Base-by-base conservation (phyloP, 2,329 filamentous ascomycete species). In the Cytospora schulzeri region DNA sequence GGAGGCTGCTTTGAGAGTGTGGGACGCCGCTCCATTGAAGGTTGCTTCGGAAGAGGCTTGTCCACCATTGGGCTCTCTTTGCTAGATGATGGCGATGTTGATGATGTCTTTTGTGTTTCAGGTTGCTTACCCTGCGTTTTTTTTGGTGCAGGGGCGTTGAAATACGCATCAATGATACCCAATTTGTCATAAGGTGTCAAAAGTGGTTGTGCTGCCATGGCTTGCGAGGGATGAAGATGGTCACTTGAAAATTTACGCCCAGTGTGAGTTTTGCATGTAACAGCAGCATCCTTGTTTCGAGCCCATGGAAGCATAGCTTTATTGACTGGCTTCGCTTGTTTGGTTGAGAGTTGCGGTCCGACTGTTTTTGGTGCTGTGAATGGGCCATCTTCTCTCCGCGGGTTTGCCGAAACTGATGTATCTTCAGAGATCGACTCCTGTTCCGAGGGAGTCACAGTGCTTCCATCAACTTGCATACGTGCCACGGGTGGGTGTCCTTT, bases 131-230 rank as follows among this genome's bases (percentile, higher is more conserved):
- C 28, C 22, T 57, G 50, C 11, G 55, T 14, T 38, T 55, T 35
- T 9, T 50, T 15, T 4, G 55, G 33, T 8, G 48, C 53, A 12
- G 62, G 55, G 5, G 55, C 50, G 19, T 67, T 54, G 17, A 67
- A 67, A 55, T 67, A 67, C n/a, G 65, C 60, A 54, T 62, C 62
- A 24, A 67, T 54, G 15, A 59, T 48, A 38, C 55, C 65, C 33
- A 60, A 31, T 19, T 66, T 66, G 29, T 66, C 60, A 26, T 24
- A 57, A 33, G 63, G 65, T 28, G 65, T 65, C 35, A 67, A 31
- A 28, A 59, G 50, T 24, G 65, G 62, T 22, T 65, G 54, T 38
- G 62, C 65, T 24, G 62, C 58, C 4, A 28, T 60, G 22, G 65
- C 62, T 45, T 38, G 58, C 19, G 65, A 62, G 2, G 65, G 65